phyloP scores from a whole-genome alignment of 1,284 basidiomycete species.

The Cryptococcus sp. region DNA sequence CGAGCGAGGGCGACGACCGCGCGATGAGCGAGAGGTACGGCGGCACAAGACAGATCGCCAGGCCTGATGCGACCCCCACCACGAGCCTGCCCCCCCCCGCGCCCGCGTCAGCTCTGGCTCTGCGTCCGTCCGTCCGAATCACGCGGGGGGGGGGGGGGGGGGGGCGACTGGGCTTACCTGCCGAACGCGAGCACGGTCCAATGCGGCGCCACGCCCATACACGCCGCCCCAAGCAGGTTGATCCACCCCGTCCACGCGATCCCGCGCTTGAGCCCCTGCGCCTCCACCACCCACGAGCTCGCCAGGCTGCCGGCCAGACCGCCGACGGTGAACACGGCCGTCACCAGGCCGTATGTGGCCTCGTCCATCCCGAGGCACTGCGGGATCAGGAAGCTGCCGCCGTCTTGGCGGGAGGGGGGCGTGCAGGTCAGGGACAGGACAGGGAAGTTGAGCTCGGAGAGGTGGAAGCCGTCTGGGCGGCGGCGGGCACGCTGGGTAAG shows the following conservation, averaged over 20 bases:
- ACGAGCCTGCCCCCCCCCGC: slow-evolving; percentile 57
- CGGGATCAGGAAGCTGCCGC: slow-evolving; percentile 22
- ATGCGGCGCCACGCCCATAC: slow-evolving; percentile 65
- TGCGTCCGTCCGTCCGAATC: too few relatives aligned
- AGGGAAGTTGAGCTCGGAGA: slow-evolving; percentile 82
- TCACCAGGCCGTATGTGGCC: slow-evolving; percentile 71
- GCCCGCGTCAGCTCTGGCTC: not conserved
- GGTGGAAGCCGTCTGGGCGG: slow-evolving; percentile 57
- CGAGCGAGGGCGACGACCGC: slow-evolving; percentile 52
- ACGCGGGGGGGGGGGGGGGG: too few relatives aligned
- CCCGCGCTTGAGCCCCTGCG: slow-evolving; percentile 55
- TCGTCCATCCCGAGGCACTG: slow-evolving; percentile 73
- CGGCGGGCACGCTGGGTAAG: too few relatives aligned
- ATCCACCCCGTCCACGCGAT: slow-evolving; percentile 57
- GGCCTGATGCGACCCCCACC: slow-evolving; percentile 73
- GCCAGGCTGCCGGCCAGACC: slow-evolving; percentile 72
- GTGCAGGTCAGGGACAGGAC: slow-evolving; percentile 70
- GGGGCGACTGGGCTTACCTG: slow-evolving; percentile 56
- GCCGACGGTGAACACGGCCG: slow-evolving; percentile 81
- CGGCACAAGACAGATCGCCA: slow-evolving; percentile 81
- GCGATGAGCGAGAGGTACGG: slow-evolving; percentile 80
- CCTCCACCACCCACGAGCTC: slow-evolving; percentile 68
- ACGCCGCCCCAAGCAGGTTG: slow-evolving; percentile 59
- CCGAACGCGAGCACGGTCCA: slow-evolving; percentile 62
- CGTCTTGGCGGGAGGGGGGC: slow-evolving; percentile 23